A percentile compares a stretch with the other conserved stretches of the same genome.
phyloP scores from a whole-genome alignment of 2,329 filamentous ascomycete genomes.

The Exophiala bonariae region DNA sequence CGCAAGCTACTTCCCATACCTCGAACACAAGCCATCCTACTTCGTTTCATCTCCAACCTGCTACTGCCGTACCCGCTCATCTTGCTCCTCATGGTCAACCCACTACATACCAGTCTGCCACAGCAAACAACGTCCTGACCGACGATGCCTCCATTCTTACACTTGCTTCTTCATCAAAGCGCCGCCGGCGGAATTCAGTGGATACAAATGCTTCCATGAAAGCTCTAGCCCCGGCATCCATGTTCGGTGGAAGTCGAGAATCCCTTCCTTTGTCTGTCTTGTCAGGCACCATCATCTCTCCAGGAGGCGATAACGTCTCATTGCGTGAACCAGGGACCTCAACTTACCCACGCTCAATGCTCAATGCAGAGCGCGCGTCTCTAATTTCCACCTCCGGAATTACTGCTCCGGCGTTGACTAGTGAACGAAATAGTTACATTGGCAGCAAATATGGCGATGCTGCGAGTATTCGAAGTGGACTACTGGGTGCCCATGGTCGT shows the following conservation, averaged over 20 bases:
- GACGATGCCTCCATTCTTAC: conserved; percentile 68
- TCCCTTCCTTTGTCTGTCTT: conserved; percentile 64
- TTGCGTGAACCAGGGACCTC: conserved; percentile 35
- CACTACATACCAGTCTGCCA: conserved; percentile 60
- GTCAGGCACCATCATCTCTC: conserved; percentile 52
- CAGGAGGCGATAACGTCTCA: conserved; percentile 43
- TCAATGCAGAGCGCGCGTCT: conserved; percentile 60
- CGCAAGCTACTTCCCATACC: conserved; percentile 32
- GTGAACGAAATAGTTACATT: conserved; percentile 81
- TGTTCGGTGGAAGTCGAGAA: conserved; percentile 65
- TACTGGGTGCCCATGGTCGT: conserved; percentile 62
- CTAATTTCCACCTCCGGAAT: conserved; percentile 76
- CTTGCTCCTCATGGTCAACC: conserved; percentile 53
- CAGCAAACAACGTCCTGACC: conserved; percentile 63
- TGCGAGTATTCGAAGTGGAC: conserved; percentile 75
- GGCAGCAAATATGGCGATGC: conserved; percentile 65
- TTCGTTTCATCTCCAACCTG: conserved; percentile 60
- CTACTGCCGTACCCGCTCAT: conserved; percentile 62
- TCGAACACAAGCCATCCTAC: conserved; percentile 33
- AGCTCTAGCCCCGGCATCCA: conserved; percentile 62
- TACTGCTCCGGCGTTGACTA: conserved; percentile 60
- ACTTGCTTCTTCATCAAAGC: conserved; percentile 64
- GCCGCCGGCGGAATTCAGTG: conserved; percentile 61
- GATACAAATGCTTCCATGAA: conserved; percentile 68
- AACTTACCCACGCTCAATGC: conserved; percentile 53